Base-by-base conservation (phyloP, 2,329 filamentous ascomycete species). In the Talaromyces pinophilus region DNA sequence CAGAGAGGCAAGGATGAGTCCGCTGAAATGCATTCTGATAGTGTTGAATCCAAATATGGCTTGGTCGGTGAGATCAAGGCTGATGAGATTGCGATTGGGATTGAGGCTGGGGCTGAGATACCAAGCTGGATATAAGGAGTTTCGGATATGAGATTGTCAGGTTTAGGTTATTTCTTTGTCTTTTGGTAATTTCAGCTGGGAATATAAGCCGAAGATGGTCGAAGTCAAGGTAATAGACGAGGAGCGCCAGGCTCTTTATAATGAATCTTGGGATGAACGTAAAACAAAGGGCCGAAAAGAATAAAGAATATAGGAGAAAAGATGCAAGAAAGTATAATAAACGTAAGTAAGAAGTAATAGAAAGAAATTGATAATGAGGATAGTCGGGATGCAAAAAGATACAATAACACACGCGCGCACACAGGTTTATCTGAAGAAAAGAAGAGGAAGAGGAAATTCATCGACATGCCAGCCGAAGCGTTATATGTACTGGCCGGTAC, bases 1-100 rank as follows among this genome's bases (percentile, higher is more conserved):
- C 59, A 75, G 46, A 25, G 78, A 60, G 25, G 74, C 69, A 35
- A 74, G 59, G 55, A 71, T 48, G 59, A 61, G 48, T 42, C 54
- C 64, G 25, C 30, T 52, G 46, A 61, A 67, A 63, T n/a, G 65
- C 65, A 67, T 67, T 33, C 30, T 60, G 63, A 25, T 50, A 11
- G 46, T n/a, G 35, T 33, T 15, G 7, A 59, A 11, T 17, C 6
- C 15, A n/a, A 5, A 15, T 7, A 63, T 54, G 17, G 19, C 19
- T 40, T 52, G 35, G 15, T 46, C 10, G 44, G 19, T 48, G 44
- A 48, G 19, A n/a, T 10, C 3, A 19, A 48, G 19, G 50, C 8
- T 33, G 8, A 33, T 28, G 52, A 15, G 3, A 35, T 33, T 28
- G 52, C 3, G 3, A 54, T 33, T 38, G 52, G 19, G 30, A 5